Evolutionary conservation across 805 yeast species (phyloP), one percentile per base, ranked within the genome.

Genomic region (Wickerhamomyces sydowiorum): DNA sequence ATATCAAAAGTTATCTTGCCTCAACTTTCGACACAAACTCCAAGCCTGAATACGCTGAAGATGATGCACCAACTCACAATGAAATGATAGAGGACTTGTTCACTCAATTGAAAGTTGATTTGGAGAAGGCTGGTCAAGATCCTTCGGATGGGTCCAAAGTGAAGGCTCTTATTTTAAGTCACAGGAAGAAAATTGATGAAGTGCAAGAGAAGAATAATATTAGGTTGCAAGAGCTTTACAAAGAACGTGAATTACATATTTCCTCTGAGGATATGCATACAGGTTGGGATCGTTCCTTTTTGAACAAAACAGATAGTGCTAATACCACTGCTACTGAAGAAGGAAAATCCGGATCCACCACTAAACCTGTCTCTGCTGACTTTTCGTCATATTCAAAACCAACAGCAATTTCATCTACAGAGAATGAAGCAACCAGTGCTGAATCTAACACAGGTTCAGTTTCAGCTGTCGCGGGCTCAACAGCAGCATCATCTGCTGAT

Each of bases 31-130:
- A 83, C 57, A 15, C 35, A 32, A 64, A 70, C 30, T 87, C 82
- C 51, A 80, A 72, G 54, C 79, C 84, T 40, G 66, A 61, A 13
- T 65, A 65, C 24, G 74, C 65, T 54, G 65, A 73, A 56, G 65
- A 64, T 48, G 60, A 72, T 64, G 61, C 68, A 64, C 65, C 89
- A 19, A 75, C 89, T 2, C 90, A 86, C 58, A 85, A 83, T 57
- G 97, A 89, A 56, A 90, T 91, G 97, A 79, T 91, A 38, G 95
- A 86, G 60, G 95, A 88, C 60, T 71, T 95, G 53, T 75, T 91
- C 52, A 74, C 74, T n/a, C 96, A 88, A 59, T 69, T 90, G 49
- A 75, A 71, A 37, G 75, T 71, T 15, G 93, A 87, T 53, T 61
- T 76, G 18, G 62, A 61, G 39, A 72, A 70, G 47, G 75, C 64